These are phyloP conservation scores for Trichosporon faecale DNA, from an alignment of 1,284 basidiomycete species.

Conservation along the genomic window DNA sequence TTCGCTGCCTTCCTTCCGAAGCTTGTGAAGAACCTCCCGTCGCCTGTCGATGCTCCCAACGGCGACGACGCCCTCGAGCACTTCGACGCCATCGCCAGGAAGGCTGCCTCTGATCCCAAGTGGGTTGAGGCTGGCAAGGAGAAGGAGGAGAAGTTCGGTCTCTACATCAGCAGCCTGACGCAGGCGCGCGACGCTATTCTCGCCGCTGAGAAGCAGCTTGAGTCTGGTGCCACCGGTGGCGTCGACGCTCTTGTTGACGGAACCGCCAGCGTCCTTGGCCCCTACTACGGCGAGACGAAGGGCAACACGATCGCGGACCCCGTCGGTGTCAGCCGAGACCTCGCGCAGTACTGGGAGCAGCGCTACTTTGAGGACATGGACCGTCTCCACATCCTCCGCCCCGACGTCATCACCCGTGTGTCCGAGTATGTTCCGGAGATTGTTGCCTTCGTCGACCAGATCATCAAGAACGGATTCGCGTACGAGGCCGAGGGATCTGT, in stretches of 20 bases:
- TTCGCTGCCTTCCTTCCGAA: conserved; percentile 60
- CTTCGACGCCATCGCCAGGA: conserved; percentile 55
- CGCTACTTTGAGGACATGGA: conserved; percentile 92
- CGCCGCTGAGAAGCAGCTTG: conserved; percentile 38
- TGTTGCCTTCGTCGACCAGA: conserved; percentile 79
- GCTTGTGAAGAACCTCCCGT: conserved; percentile 59
- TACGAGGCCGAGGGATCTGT: conserved; percentile 87
- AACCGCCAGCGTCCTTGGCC: conserved; percentile 70
- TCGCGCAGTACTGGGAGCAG: conserved; percentile 86
- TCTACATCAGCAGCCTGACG: conserved; percentile 75
- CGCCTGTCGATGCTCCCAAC: conserved; percentile 60
- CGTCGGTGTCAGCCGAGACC: conserved; percentile 69
- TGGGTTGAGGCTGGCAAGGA: conserved; percentile 70
- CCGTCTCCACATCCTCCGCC: conserved; percentile 76
- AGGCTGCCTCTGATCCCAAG: conserved; percentile 50
- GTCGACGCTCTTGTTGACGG: conserved; percentile 65
- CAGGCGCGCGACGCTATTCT: conserved; percentile 49
- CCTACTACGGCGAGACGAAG: conserved; percentile 72
- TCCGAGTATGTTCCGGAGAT: conserved; percentile 98
- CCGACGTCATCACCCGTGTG: conserved; percentile 89
- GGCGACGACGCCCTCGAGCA: conserved; percentile 59
- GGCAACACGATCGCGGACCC: conserved; percentile 82
- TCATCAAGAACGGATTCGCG: conserved; percentile 84
- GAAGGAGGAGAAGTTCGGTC: conserved; percentile 84
- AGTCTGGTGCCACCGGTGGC: conserved; percentile 53